A percentile compares a stretch with the other conserved stretches of the same genome.
Conservation (phyloP, 108 stramenopile species). For the Skeletonema menzelii region DNA sequence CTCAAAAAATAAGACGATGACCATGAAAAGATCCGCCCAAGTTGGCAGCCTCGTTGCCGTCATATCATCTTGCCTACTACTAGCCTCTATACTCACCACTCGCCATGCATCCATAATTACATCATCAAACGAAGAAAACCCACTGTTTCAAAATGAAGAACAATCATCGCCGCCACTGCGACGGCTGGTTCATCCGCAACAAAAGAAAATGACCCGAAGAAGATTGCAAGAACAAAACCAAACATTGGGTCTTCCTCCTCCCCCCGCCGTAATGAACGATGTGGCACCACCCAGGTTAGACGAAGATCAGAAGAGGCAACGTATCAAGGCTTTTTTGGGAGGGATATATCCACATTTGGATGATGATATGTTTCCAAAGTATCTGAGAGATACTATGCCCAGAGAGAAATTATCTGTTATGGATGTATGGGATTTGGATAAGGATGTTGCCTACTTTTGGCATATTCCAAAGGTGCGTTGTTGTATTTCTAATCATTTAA, state of each 20-base stretch:
- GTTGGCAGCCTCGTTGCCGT: not conserved
- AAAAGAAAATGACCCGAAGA: not conserved
- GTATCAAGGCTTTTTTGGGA: conserved; percentile 21
- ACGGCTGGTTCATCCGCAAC: not conserved
- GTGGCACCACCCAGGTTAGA: not conserved
- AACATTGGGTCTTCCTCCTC: not conserved
- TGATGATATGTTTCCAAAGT: conserved; percentile 13
- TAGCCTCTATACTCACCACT: not conserved
- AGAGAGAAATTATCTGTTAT: not conserved
- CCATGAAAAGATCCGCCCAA: not conserved
- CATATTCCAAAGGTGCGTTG: conserved; percentile 23
- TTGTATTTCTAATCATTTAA: not conserved
- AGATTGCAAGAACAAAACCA: not conserved
- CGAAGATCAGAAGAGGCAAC: conserved; percentile 1
- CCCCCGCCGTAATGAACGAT: not conserved
- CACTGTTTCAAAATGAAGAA: not conserved
- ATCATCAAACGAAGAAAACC: too few species aligned
- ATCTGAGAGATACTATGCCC: conserved; percentile 16
- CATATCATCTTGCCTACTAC: not conserved
- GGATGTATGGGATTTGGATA: not conserved
- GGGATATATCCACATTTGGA: conserved; percentile 26
- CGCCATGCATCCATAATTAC: not conserved
- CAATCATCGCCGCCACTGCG: not conserved
- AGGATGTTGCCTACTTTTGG: conserved; percentile 27
- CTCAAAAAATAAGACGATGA: not conserved